Base-by-base conservation (phyloP, 2,329 filamentous ascomycete genomes). In the Phaeosphaeriaceae sp. region DNA sequence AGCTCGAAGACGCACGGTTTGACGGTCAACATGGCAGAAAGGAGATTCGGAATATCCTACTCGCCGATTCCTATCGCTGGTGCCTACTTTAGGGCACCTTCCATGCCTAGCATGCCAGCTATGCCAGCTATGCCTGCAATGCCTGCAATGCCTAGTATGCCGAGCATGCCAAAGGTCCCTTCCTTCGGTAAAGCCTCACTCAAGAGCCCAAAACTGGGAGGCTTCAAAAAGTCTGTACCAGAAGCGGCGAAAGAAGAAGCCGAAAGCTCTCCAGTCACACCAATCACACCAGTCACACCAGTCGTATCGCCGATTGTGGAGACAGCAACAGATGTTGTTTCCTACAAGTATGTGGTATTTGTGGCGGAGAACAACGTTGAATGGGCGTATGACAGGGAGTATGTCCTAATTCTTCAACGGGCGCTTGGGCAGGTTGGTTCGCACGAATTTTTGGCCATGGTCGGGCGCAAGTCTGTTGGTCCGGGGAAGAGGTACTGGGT, bases 331-430 rank as follows among this genome's bases (percentile, higher is more conserved):
- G 48, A 52, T 16, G 35, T 42, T 15, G 9, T 55, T 26, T 38
- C 52, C 11, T 48, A 55, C 48, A 48, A 51, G 28, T 55, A 55
- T 34, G 52, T 55, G n/a, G 52, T 55, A 2, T 52, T 52, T 26
- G 52, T 55, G 7, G 52, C 52, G 2, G 52, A 55, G 38, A 55
- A 55, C 30, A 40, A 51, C 6, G 52, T 55, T 26, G 44, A 55
- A 28, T 55, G 52, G 52, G 48, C 48, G 12, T 55, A 50, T 41
- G 52, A 55, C 34, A 23, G 52, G 20, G 48, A 55, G 20, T 55
- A 55, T 23, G 47, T 50, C 20, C 33, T 54, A 23, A 54, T 54
- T 20, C 23, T 54, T 23, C 50, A 54, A 32, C 18, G 40, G 15
- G 28, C 41, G 2, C 36, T 54, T 20, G 50, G 50, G 28, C 36